Evolutionary conservation across 176 grass and related monocot genomes (phyloP), one percentile per base, ranked within the genome.

Genomic region (Rhynchospora pubera): DNA sequence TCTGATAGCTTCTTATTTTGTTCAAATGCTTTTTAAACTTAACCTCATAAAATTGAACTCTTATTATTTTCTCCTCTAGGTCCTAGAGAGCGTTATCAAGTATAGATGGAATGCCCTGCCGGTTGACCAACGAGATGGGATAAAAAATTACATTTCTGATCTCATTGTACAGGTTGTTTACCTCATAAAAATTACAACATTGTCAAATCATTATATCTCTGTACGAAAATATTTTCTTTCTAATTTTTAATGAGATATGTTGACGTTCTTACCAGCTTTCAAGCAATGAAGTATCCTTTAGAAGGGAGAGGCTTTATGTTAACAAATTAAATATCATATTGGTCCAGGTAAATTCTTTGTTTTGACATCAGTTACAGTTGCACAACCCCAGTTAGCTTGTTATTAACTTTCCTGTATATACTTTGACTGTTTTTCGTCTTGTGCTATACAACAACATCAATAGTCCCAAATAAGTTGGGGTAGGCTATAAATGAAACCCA

Each of bases 271-370:
- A 87, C 65, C 87, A 99, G 97, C 93, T 99, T 76, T 95, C 97
- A 39, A 93, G 93, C 63, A 96, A 93, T 48, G 97, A 99, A 78
- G 86, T 48, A 57, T 91, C 97, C 15, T 99, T 96, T 80, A 84
- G 97, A n/a, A 90, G 87, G 86, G 97, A 99, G 79, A 93, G 93
- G 80, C 89, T 99, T 32, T 99, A 99, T 78, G 93, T 99, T 65
- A 99, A 99, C 91, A 99, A 99, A 85, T 89, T 99, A 45, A 99
- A 99, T 78, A 87, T 99, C 84, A 99, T 99, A 82, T 84, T 99
- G 77, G 97, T 99, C 22, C 97, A 99, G 91, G 97, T 96, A 91
- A 83, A 57, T 30, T 77, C 10, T 87, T 80, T 58, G 21, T 43
- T 43, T 53, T 45, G 16, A 45, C 16, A 16, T 56, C 21, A 16